Base-by-base conservation (phyloP, 495 filamentous ascomycete species). In the Diplogelasinospora grovesii region DNA sequence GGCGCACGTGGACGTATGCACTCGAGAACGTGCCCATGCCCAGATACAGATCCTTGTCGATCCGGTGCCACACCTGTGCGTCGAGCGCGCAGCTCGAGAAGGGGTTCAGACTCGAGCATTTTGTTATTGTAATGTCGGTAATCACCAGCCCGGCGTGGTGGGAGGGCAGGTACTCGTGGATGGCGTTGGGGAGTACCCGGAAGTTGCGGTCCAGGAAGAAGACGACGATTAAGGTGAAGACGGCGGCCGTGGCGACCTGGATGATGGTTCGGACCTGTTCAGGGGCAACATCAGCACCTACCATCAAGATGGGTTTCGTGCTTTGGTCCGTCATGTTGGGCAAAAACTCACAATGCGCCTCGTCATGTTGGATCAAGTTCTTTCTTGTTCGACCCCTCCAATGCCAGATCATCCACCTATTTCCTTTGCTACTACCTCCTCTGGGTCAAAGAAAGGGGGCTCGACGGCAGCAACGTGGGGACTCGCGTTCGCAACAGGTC, bases 11-110 rank as follows among this genome's bases (percentile, higher is more conserved):
- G 21, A 98, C 57, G 60, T 84, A 97, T 35, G 89, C 93, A 55
- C 74, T 81, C 26, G 77, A 79, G 30, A 87, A 66, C 75, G 83
- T 86, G 35, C 75, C 73, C 28, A 73, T 73, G 43, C 73, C 74
- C 13, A 98, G 73, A 60, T 89, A 92, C 1, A 98, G 75, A 55
- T 98, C 89, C 66, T 97, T 98, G 41, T 95, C 85, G 45, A 97
- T 68, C 38, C 85, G 80, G 45, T 83, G 75, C 92, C 92, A 98
- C 41, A 70, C 56, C 29, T 74, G 64, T n/a, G 77, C 59, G 58
- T 89, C 81, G 40, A 94, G 75, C 47, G 77, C 80, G 71, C 92
- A 97, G 37, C 69, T 79, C 3, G 81, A 83, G 39, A 96, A 81
- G 26, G 82, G 56, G 58, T 89, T 89, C 43, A 90, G 38, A 9